Evolutionary conservation across 1,284 basidiomycete species (phyloP), one percentile per base, ranked within the genome.

Genomic region (Leccinum subatratum): DNA sequence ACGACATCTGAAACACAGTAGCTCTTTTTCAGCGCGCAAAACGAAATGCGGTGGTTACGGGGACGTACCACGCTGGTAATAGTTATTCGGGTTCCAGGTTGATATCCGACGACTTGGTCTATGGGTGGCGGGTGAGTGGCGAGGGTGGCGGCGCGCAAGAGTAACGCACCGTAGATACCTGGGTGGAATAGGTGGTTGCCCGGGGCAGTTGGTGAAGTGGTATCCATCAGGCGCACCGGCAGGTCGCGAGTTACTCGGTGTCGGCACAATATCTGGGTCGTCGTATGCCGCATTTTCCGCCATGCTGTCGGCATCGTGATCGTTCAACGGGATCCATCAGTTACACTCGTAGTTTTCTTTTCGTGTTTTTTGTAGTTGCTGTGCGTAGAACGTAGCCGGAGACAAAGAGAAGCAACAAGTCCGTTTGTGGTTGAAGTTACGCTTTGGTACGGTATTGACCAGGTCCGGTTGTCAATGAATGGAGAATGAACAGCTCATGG

Each of bases 51-150:
- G 34, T 8, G 59, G 59, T 42, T 42, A 42, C 39, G 39, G 39
- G 16, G 39, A 37, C 64, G 58, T 57, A 87, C 89, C 89, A 74
- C 91, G 83, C 72, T 92, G 91, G 71, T 92, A 25, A 25, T 25
- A 25, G 25, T 25, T 25, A 92, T 57, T 91, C 89, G 1, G 90
- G 87, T 34, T 91, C 84, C 16, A 91, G 76, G 71, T 90, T 80
- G 57, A 92, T 87, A 66, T 88, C 85, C 79, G 54, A 81, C 75
- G 37, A 91, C 84, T 72, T 90, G 87, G 66, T 90, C 90, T 90
- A 70, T 54, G 32, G 9, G 39, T n/a, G 39, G 1, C 4, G 18
- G 51, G 51, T 56, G 51, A 56, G 20, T 12, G 25, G 51, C 51
- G 51, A 14, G 22, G 51, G 56, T 30, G 56, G 16, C 12, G 12